phyloP scores from a whole-genome alignment of 2,329 filamentous ascomycete genomes.

The Nannizzia gypsea region DNA sequence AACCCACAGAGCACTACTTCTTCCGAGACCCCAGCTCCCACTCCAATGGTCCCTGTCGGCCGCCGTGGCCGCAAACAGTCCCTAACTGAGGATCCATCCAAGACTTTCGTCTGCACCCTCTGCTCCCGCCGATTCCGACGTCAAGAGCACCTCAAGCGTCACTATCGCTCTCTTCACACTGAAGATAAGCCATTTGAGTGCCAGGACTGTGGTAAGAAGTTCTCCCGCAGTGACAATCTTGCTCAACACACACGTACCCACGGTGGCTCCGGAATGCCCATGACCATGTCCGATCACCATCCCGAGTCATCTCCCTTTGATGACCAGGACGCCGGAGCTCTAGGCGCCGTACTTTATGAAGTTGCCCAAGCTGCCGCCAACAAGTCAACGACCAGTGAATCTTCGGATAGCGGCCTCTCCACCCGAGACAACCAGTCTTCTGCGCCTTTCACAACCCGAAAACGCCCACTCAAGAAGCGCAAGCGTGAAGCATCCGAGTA shows the following conservation, averaged over 20 bases:
- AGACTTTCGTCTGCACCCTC: constrained; percentile 93
- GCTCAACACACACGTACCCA: constrained; percentile 93
- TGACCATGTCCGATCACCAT: constrained; percentile 70
- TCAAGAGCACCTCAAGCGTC: constrained; percentile 96
- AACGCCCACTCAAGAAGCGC: constrained; percentile 60
- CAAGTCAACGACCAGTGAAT: constrained; percentile 38
- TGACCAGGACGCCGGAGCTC: constrained; percentile 50
- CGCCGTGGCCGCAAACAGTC: constrained; percentile 98
- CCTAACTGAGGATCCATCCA: constrained; percentile 90
- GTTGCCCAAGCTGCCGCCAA: constrained; percentile 62
- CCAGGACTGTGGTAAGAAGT: constrained; percentile 97
- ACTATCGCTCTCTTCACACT: constrained; percentile 96
- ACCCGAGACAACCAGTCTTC: constrained; percentile 17
- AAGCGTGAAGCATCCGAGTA: constrained; percentile 44
- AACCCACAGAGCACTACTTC: constrained; percentile 38
- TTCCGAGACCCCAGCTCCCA: constrained; percentile 23
- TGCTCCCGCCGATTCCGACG: constrained; percentile 96
- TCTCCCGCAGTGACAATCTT: constrained; percentile 94
- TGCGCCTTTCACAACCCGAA: constrained; percentile 29
- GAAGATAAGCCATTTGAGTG: constrained; percentile 98
- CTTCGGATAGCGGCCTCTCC: constrained; percentile 29
- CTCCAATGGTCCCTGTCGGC: constrained; percentile 49
- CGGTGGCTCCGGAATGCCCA: constrained; percentile 76
- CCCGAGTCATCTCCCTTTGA: constrained; percentile 38
- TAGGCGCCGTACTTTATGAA: constrained; percentile 72